These are phyloP conservation scores for Blastocystis sp. DNA, from an alignment of 352 stramenopile genomes.

Conservation along the genomic window DNA sequence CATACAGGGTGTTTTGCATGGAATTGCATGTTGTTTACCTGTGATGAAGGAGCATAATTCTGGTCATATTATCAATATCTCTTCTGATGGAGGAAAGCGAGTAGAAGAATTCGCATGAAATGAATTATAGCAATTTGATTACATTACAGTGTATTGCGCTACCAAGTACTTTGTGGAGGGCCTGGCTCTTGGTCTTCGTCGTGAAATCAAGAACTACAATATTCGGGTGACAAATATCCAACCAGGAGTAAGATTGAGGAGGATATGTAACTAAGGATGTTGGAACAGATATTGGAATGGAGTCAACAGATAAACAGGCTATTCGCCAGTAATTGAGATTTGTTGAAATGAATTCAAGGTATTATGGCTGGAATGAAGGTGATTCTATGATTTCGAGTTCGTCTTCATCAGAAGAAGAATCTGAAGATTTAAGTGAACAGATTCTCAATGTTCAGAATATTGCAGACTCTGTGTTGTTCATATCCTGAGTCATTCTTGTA, in stretches of 20 bases:
- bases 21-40: conserved; percentile 51
- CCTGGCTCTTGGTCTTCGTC: conserved; percentile 35
- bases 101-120: neutral
- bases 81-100: conserved; percentile 42
- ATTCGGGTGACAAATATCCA: conserved; percentile 61
- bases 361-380: neutral
- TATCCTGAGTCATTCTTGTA: conserved; percentile 3
- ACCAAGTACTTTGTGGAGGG: conserved; percentile 63
- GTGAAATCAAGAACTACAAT: conserved; percentile 53
- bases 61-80: conserved; percentile 62
- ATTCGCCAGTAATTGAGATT: neutral
- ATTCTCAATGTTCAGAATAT: conserved; percentile 45
- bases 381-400: neutral
- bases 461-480: conserved; percentile 29
- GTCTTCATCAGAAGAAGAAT: neutral
- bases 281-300: conserved; percentile 55
- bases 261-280: neutral
- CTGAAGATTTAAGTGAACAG: neutral
- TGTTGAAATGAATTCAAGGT: neutral
- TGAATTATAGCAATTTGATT: conserved; percentile 55
- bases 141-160: conserved; percentile 56
- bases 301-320: conserved; percentile 48
- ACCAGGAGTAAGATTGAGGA: conserved; percentile 5
- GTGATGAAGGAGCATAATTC: conserved; percentile 59
- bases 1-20: conserved; percentile 45